A percentile compares a stretch with the other conserved stretches of the same genome.
Evolutionary conservation across 2,329 filamentous ascomycete genomes (phyloP).

Genomic region (Arthrobotrys sinensis): DNA sequence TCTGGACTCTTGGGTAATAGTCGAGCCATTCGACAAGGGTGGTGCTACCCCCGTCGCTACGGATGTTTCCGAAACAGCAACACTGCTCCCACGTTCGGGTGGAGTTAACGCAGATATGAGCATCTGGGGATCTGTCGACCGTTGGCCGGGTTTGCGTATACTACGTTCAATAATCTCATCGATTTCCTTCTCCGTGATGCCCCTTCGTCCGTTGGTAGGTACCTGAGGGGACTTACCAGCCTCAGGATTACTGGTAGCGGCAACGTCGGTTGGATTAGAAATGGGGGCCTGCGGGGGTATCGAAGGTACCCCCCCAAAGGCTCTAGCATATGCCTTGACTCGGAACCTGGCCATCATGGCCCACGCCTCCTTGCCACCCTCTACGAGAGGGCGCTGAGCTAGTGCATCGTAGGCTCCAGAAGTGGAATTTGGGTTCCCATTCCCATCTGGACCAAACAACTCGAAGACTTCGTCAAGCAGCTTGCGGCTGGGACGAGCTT

Average conservation of each 20-base stretch:
- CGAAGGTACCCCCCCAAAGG: slow-evolving; percentile 18
- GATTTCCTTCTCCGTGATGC: slow-evolving; percentile 49
- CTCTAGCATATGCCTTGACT: slow-evolving; percentile 62
- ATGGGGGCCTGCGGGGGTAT: slow-evolving; percentile 13
- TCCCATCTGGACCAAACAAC: slow-evolving; percentile 63
- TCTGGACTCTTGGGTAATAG: slow-evolving; percentile 33
- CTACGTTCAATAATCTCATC: slow-evolving; percentile 60
- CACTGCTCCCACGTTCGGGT: slow-evolving; percentile 18
- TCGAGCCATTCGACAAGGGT: slow-evolving; percentile 15
- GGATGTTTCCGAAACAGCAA: slow-evolving; percentile 24
- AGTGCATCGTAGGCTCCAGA: slow-evolving; percentile 59
- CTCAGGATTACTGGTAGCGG: slow-evolving; percentile 9
- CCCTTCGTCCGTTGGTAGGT: background rate
- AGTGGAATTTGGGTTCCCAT: slow-evolving; percentile 55
- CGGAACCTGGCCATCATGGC: slow-evolving; percentile 63
- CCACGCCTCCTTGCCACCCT: slow-evolving; percentile 64
- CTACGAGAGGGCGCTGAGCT: slow-evolving; percentile 61
- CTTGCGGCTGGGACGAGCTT: slow-evolving; percentile 58
- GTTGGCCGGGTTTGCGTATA: slow-evolving; percentile 38
- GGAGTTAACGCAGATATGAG: slow-evolving; percentile 44
- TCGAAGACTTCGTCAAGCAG: slow-evolving; percentile 64
- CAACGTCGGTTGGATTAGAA: slow-evolving; percentile 14
- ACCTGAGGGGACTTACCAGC: slow-evolving; percentile 13
- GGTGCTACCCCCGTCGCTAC: slow-evolving; percentile 2
- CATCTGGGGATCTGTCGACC: slow-evolving; percentile 23